Conservation (phyloP, 805 yeast species). For the Zygosaccharomyces gambellarensis region DNA sequence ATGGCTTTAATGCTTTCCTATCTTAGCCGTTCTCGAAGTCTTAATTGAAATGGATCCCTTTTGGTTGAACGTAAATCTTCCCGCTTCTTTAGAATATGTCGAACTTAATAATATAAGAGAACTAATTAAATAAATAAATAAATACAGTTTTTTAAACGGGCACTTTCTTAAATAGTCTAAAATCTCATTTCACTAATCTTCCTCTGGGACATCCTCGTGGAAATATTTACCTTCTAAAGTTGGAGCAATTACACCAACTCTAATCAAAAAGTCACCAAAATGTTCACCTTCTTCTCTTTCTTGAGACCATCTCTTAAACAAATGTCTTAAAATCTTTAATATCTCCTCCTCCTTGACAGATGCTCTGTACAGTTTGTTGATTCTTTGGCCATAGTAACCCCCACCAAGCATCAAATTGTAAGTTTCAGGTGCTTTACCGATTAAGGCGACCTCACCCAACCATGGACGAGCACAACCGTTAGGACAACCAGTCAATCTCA, state of each 20-base stretch:
- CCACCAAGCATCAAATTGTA: constrained; percentile 95
- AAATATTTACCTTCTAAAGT: constrained; percentile 87
- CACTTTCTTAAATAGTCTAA: not conserved
- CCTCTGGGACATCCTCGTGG: constrained; percentile 91
- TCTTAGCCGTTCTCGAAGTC: not conserved
- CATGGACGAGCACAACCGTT: constrained; percentile 98
- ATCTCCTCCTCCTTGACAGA: constrained; percentile 90
- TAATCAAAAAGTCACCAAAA: constrained; percentile 87
- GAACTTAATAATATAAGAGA: not conserved
- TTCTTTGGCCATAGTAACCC: constrained; percentile 87
- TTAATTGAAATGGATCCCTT: not conserved
- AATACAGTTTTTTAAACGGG: not conserved
- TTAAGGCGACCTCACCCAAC: constrained; percentile 93
- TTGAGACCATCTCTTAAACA: constrained; percentile 90
- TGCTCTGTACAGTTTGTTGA: constrained; percentile 83
- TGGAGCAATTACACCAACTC: constrained; percentile 83
- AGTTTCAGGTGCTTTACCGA: constrained; percentile 91
- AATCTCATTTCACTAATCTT: constrained; percentile 38
- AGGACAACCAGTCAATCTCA: constrained; percentile 99
- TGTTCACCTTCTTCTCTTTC: constrained; percentile 91
- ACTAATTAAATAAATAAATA: constrained; percentile 6
- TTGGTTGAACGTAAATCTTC: not conserved
- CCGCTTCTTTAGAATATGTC: not conserved
- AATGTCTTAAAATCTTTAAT: constrained; percentile 66
- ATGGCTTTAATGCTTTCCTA: not conserved